phyloP scores from a whole-genome alignment of 441 rosid genomes.

The Pelargonium citronellum region DNA sequence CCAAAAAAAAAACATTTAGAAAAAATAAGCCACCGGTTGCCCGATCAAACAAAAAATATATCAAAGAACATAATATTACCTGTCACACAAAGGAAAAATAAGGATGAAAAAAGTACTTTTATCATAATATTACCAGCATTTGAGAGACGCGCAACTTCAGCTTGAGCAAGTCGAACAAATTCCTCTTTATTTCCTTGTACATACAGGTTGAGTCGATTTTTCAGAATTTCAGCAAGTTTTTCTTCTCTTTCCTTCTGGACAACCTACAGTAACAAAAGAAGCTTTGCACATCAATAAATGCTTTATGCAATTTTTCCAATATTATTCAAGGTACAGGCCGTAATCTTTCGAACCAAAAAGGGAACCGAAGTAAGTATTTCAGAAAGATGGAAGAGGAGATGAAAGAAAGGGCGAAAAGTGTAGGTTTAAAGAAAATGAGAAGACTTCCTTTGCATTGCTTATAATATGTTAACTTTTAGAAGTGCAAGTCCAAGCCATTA shows the following conservation, averaged over 20 bases:
- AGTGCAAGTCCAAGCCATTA: too few species aligned
- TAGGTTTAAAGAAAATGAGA: background rate
- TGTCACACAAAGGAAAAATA: background rate
- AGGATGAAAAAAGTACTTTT: background rate
- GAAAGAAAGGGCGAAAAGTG: background rate
- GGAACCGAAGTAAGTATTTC: background rate
- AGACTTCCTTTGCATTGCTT: background rate
- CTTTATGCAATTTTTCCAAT: background rate
- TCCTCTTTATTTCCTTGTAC: conserved; percentile 65
- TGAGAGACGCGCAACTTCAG: conserved; percentile 74
- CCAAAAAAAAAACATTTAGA: background rate
- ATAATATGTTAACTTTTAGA: background rate
- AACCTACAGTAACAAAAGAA: conserved; percentile 33
- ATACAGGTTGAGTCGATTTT: conserved; percentile 67
- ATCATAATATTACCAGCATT: conserved; percentile 53
- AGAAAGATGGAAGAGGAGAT: background rate
- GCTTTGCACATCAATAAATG: background rate
- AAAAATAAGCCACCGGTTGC: background rate
- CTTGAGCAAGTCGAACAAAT: conserved; percentile 57
- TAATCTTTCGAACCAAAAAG: background rate
- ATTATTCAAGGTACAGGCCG: background rate
- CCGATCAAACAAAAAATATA: too few species aligned
- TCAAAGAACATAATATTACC: background rate
- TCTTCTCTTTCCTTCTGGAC: conserved; percentile 96
- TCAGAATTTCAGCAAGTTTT: conserved; percentile 64